Base-by-base conservation (phyloP, 1,284 basidiomycete species). In the Taiwanofungus camphoratus region DNA sequence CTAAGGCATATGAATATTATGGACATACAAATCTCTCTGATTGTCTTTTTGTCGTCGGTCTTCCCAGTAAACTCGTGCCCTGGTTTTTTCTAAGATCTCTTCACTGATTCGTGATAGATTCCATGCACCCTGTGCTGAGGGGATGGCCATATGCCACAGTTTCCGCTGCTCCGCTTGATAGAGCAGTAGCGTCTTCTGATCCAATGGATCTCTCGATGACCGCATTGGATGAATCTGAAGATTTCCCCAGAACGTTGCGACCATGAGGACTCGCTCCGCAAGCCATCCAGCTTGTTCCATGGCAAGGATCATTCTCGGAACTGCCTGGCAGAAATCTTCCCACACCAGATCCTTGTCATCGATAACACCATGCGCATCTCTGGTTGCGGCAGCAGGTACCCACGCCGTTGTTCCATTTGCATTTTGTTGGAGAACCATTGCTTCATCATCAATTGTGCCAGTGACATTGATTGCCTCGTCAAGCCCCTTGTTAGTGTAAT, bases 211-310 rank as follows among this genome's bases (percentile, higher is more conserved):
- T n/a, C 16, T 5, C 13, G 27, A 22, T 27, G 12, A 16, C 31
- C 15, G 7, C 6, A 33, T 12, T 7, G 8, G 9, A 26, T 44
- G 41, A 3, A 16, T 5, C 12, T 43, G 30, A 22, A 50, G 5
- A 8, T 15, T 30, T 16, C 18, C 31, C 31, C 44, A 48, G 42
- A 50, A 48, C 9, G 8, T 23, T n/a, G 18, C 23, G 15, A 48
- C n/a, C 21, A 23, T 23, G 3, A 20, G 4, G 5, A 45, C 31
- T 31, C 39, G 6, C 7, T 26, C 24, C 13, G 30, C 24, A 9
- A 4, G 29, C 41, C 41, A 48, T 4, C 36, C 33, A 20, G 37
- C 18, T 5, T 24, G 12, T 12, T 37, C 34, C 21, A 39, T 19
- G 18, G 13, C 9, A 16, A 16, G 7, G 18, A 33, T 33, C 8